Conservation (phyloP, 352 stramenopile species). For the Pythium rishiriense region DNA sequence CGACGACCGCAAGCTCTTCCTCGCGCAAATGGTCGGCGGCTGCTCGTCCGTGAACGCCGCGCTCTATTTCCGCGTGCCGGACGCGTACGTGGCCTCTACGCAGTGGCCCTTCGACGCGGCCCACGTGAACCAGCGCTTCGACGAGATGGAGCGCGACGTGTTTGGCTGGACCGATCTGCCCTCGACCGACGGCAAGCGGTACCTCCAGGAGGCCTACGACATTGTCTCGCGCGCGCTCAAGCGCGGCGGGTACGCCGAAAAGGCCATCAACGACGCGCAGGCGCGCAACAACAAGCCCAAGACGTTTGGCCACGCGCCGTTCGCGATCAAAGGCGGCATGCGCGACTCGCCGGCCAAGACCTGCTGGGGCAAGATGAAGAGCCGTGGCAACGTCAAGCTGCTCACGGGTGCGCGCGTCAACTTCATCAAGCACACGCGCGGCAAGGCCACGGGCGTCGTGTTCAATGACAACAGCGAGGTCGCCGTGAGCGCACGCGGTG, state of each 20-base stretch:
- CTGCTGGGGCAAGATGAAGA: slow-evolving; percentile 32
- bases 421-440: slow-evolving; percentile 49
- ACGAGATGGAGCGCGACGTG: slow-evolving; percentile 38
- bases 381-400: slow-evolving; percentile 7
- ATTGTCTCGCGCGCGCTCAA: slow-evolving; percentile 47
- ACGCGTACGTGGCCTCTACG: slow-evolving; percentile 46
- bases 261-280: neutral
- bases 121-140: slow-evolving; percentile 39
- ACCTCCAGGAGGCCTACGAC: slow-evolving; percentile 55
- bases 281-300: slow-evolving; percentile 40
- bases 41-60: slow-evolving; percentile 84
- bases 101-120: slow-evolving; percentile 55
- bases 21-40: slow-evolving; percentile 80
- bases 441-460: slow-evolving; percentile 46
- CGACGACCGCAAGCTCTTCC: slow-evolving; percentile 40
- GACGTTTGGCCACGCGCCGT: slow-evolving; percentile 55
- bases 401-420: slow-evolving; percentile 43
- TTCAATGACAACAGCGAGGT: slow-evolving; percentile 35
- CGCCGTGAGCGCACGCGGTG: slow-evolving; percentile 35
- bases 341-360: slow-evolving; percentile 58
- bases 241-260: slow-evolving; percentile 41
- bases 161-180: slow-evolving; percentile 49
- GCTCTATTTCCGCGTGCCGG: slow-evolving; percentile 73
- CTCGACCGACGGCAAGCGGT: slow-evolving; percentile 46
- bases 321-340: slow-evolving; percentile 51